phyloP scores from a whole-genome alignment of 192 early-diverging fungal genomes.

The Allomyces macrogynus region DNA sequence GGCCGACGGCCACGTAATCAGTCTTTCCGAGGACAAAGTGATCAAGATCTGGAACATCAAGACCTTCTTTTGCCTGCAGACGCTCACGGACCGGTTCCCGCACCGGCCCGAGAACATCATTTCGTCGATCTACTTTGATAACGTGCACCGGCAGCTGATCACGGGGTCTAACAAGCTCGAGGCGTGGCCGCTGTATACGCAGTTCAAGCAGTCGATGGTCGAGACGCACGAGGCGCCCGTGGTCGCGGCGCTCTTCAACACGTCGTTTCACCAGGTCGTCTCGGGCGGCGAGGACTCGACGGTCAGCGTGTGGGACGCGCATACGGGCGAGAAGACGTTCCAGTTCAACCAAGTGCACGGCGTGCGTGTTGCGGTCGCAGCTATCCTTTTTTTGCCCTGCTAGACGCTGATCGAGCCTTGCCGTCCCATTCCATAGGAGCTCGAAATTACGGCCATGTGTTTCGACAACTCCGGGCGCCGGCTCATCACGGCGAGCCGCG shows the following conservation, averaged over 20 bases:
- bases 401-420: too few relatives aligned
- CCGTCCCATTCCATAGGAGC: constrained; percentile 9
- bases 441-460: constrained; percentile 41
- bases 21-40: constrained; percentile 35
- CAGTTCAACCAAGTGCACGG: constrained; percentile 39
- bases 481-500: constrained; percentile 35
- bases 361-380: constrained; percentile 7
- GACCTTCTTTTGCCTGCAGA: constrained; percentile 36
- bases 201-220: constrained; percentile 13
- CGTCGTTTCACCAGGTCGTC: constrained; percentile 40
- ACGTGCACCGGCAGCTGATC: constrained; percentile 22
- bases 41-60: constrained; percentile 43
- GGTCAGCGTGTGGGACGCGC: constrained; percentile 32
- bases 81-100: constrained; percentile 32
- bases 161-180: constrained; percentile 32
- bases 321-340: constrained; percentile 29
- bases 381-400: too few relatives aligned
- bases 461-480: constrained; percentile 32
- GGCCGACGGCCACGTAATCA: constrained; percentile 32
- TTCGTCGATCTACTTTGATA: constrained; percentile 28
- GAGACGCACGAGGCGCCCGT: constrained; percentile 26
- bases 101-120: constrained; percentile 36
- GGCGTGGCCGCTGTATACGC: constrained; percentile 26
- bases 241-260: constrained; percentile 35
- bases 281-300: constrained; percentile 27